Evolutionary conservation across 306 rosid genomes (phyloP).

Genomic region (Cyamopsis tetragonoloba): DNA sequence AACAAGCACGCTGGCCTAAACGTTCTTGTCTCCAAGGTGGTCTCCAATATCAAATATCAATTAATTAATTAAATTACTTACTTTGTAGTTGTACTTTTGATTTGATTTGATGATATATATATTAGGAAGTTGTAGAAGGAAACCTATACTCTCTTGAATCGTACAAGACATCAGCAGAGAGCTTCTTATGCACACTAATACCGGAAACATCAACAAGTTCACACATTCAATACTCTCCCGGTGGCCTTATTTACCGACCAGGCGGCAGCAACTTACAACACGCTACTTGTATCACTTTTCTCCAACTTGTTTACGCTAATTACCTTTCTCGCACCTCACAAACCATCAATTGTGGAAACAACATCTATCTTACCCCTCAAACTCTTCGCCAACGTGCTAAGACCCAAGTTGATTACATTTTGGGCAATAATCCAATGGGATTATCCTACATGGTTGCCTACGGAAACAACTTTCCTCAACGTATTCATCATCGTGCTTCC

Average conservation of each 20-base stretch:
- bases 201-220: conserved; percentile 70
- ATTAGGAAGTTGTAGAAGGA: conserved; percentile 84
- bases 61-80: too few relatives aligned
- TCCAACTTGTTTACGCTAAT: conserved; percentile 67
- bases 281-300: conserved; percentile 74
- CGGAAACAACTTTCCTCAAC: conserved; percentile 54
- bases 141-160: conserved; percentile 57
- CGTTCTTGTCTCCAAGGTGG: conserved; percentile 85
- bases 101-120: too few relatives aligned
- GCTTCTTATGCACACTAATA: conserved; percentile 75
- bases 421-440: conserved; percentile 73
- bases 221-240: conserved; percentile 77
- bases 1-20: conserved; percentile 94
- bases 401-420: conserved; percentile 80
- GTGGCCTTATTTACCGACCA: conserved; percentile 83
- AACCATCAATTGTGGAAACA: conserved; percentile 67
- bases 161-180: conserved; percentile 75
- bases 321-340: conserved; percentile 61
- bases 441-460: conserved; percentile 94
- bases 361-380: conserved; percentile 48
- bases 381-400: conserved; percentile 67
- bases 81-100: too few relatives aligned
- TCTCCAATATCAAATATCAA: too few relatives aligned
- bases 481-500: conserved; percentile 87
- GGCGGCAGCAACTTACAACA: conserved; percentile 97